phyloP scores from a whole-genome alignment of 208 protist genomes.

The Vickermania ingenoplastis region DNA sequence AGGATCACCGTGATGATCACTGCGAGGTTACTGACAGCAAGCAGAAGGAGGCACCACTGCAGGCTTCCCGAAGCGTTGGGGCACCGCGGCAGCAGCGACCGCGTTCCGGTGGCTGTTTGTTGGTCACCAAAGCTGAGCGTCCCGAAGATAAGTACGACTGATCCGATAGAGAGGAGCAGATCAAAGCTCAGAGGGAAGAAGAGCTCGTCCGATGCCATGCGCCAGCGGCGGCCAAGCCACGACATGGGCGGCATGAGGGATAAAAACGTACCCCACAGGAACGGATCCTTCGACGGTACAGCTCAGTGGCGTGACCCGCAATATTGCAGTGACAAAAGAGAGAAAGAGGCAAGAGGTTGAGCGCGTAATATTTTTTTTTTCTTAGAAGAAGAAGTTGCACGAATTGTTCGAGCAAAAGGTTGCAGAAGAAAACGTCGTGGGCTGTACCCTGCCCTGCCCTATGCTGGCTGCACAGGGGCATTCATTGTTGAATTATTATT shows the following conservation, averaged over 20 bases:
- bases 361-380: constrained; percentile 2
- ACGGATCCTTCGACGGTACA: too few relatives aligned
- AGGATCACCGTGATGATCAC: constrained; percentile 23
- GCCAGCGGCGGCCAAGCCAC: constrained; percentile 70
- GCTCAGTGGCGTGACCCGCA: too few relatives aligned
- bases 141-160: constrained; percentile 20
- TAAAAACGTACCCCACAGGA: neutral
- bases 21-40: constrained; percentile 26
- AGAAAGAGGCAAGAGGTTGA: constrained; percentile 1
- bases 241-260: constrained; percentile 53
- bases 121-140: neutral
- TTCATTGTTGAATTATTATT: too few relatives aligned
- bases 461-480: too few relatives aligned
- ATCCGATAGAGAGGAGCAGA: neutral
- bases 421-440: too few relatives aligned
- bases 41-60: constrained; percentile 13
- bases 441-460: too few relatives aligned
- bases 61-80: constrained; percentile 7
- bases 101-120: neutral
- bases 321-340: too few relatives aligned
- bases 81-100: constrained; percentile 9
- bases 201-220: constrained; percentile 67
- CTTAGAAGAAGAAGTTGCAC: too few relatives aligned
- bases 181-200: constrained; percentile 27
- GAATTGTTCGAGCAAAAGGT: too few relatives aligned